These are phyloP conservation scores for Aaosphaeria arxii DNA, from an alignment of 2,329 filamentous ascomycete species.

Conservation along the genomic window DNA sequence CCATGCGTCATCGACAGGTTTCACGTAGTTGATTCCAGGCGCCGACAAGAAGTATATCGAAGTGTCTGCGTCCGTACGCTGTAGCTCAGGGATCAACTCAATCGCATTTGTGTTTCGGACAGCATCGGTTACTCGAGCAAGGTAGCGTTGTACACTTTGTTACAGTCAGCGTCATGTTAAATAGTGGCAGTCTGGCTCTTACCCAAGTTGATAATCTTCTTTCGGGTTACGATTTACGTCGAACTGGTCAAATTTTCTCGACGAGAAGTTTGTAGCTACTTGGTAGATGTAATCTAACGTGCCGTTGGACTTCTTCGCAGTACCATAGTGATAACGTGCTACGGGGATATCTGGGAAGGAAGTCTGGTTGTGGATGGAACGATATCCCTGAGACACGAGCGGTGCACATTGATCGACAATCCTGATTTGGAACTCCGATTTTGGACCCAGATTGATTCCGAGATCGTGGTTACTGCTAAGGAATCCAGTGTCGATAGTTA, in stretches of 20 bases:
- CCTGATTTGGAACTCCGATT: slow-evolving; percentile 2
- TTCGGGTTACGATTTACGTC: too few relatives aligned
- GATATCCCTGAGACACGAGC: slow-evolving; percentile 2
- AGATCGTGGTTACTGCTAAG: slow-evolving; percentile 5
- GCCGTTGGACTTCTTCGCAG: background rate
- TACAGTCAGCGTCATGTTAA: background rate
- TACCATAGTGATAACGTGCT: background rate
- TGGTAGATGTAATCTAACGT: background rate
- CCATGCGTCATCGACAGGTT: slow-evolving; percentile 21
- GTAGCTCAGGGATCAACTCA: slow-evolving; percentile 20
- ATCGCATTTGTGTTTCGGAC: background rate
- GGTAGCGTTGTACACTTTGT: background rate
- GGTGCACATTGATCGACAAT: slow-evolving; percentile 5
- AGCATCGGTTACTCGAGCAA: too few relatives aligned
- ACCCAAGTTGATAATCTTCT: background rate
- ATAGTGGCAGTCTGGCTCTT: background rate
- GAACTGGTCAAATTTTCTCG: too few relatives aligned
- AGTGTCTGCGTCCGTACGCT: slow-evolving; percentile 22
- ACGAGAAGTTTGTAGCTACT: background rate
- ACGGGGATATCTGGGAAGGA: background rate
- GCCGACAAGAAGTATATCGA: slow-evolving; percentile 25
- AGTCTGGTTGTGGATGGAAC: background rate
- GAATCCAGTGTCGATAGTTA: slow-evolving; percentile 5
- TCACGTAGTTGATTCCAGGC: slow-evolving; percentile 18
- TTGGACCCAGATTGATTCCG: slow-evolving; percentile 4